Evolutionary conservation across 371 early-diverging fungal species (phyloP).

Genomic region (Chytridiales sp.): DNA sequence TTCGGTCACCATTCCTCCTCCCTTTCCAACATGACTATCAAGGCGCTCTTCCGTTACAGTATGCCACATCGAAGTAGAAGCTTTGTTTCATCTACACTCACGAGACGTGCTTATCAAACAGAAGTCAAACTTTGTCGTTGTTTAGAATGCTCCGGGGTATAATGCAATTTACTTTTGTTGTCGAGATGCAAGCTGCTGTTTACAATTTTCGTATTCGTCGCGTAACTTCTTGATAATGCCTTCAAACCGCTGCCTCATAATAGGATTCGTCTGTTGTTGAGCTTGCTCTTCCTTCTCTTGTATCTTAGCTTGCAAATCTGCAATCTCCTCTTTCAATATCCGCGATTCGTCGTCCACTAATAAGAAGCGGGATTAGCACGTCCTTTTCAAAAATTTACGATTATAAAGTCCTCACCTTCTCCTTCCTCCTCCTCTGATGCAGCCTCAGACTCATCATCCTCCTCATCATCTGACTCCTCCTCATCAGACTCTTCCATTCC

Average conservation of each 20-base stretch:
- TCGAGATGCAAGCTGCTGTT: background rate
- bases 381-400: background rate
- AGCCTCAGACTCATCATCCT: constrained; percentile 27
- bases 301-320: constrained; percentile 31
- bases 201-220: constrained; percentile 22
- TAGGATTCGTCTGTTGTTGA: constrained; percentile 38
- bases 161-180: no score
- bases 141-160: no score
- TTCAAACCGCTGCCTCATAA: constrained; percentile 48
- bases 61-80: no score
- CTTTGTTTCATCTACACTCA: no score
- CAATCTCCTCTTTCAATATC: constrained; percentile 33
- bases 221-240: constrained; percentile 33
- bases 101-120: no score
- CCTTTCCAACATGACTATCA: no score
- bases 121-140: no score
- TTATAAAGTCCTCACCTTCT: constrained; percentile 1
- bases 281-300: constrained; percentile 32
- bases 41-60: no score
- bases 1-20: no score
- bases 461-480: constrained; percentile 15
- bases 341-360: constrained; percentile 23
- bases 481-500: constrained; percentile 17
- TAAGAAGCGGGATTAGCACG: background rate
- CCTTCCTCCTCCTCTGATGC: constrained; percentile 29